These are phyloP conservation scores for Parietichytrium sp. DNA, from an alignment of 108 stramenopile genomes.

Conservation along the genomic window DNA sequence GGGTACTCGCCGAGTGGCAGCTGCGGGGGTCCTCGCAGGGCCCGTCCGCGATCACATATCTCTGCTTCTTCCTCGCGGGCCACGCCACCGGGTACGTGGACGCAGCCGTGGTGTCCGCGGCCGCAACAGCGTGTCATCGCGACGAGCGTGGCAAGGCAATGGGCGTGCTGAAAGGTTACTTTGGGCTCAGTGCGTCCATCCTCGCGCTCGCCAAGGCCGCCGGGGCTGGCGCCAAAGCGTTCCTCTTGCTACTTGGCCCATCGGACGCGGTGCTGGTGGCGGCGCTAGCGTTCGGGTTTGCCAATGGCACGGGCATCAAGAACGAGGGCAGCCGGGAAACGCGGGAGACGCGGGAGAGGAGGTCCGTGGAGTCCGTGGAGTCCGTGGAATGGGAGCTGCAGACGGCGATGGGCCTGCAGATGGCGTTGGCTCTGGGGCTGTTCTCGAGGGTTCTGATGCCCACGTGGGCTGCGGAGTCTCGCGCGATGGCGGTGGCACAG, in stretches of 20 bases:
- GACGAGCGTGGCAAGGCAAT: slow-evolving; percentile 11
- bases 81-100: slow-evolving; percentile 20
- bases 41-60: not conserved
- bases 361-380: too few species aligned
- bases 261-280: not conserved
- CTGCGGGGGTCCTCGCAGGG: not conserved
- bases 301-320: too few species aligned
- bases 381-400: too few species aligned
- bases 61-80: slow-evolving; percentile 12
- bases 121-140: too few species aligned
- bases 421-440: too few species aligned
- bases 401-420: too few species aligned
- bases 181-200: not conserved
- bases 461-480: too few species aligned
- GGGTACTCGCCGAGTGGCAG: not conserved
- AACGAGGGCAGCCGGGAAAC: too few species aligned
- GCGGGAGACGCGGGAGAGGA: too few species aligned
- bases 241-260: slow-evolving; percentile 20
- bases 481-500: too few species aligned
- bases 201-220: not conserved
- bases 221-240: not conserved
- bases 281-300: too few species aligned
- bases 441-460: too few species aligned
- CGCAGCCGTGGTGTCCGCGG: not conserved
- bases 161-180: slow-evolving; percentile 38